Conservation (phyloP, 2,329 filamentous ascomycete genomes). For the Elsinoe perseae region DNA sequence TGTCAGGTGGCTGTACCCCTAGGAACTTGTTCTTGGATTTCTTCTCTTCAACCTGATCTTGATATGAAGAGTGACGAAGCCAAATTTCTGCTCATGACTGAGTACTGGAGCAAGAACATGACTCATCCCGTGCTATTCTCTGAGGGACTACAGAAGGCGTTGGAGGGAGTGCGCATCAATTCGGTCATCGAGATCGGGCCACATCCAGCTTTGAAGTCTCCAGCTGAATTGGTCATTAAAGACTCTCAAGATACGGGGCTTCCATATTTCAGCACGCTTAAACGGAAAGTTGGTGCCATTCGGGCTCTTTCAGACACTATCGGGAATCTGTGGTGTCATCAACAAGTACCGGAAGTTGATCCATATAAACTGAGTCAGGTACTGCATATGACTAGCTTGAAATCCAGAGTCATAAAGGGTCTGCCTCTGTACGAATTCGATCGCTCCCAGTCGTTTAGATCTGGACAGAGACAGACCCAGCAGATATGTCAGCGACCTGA, state of each 20-base stretch:
- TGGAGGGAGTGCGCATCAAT: conserved; percentile 19
- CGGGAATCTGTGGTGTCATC: background rate
- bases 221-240: background rate
- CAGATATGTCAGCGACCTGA: conserved; percentile 13
- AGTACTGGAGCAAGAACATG: conserved; percentile 44
- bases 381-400: background rate
- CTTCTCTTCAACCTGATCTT: background rate
- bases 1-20: conserved; percentile 7
- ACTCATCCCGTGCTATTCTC: conserved; percentile 37
- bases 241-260: background rate
- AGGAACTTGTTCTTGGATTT: background rate
- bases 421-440: conserved; percentile 21
- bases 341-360: background rate
- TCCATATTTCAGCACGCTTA: background rate
- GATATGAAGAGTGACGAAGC: background rate
- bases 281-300: background rate
- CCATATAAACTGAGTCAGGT: background rate
- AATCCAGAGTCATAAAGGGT: conserved; percentile 6
- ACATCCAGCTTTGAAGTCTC: conserved; percentile 37
- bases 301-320: background rate
- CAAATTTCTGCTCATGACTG: background rate
- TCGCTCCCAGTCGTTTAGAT: conserved; percentile 18
- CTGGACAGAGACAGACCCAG: conserved; percentile 15
- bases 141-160: conserved; percentile 24
- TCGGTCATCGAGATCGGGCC: conserved; percentile 40